Evolutionary conservation across 176 grass and related monocot genomes (phyloP).

Genomic region (Tillandsia leiboldiana): DNA sequence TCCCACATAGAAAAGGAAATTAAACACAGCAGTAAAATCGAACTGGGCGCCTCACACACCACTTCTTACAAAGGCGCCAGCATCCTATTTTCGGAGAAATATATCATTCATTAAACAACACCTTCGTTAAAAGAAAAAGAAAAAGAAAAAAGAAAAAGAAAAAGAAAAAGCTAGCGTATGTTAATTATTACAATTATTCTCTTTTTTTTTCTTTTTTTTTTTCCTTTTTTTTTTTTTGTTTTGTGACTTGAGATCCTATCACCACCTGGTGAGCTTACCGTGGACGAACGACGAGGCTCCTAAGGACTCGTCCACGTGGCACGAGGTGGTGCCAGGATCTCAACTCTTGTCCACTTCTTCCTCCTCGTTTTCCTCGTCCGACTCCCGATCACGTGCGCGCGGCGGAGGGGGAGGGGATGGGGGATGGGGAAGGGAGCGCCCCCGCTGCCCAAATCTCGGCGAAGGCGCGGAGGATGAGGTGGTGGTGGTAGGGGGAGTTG

Average conservation of each 20-base stretch:
- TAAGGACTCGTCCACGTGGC: neutral
- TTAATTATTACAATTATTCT: neutral
- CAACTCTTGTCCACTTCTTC: neutral
- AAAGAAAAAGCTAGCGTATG: neutral
- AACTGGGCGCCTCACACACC: no score
- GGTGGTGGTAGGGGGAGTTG: slow-evolving; percentile 82
- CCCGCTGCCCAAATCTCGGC: slow-evolving; percentile 60
- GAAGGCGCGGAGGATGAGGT: slow-evolving; percentile 90
- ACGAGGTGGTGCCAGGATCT: slow-evolving; percentile 86
- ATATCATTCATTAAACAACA: no score
- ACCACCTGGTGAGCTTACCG: slow-evolving; percentile 31
- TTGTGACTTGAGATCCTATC: slow-evolving; percentile 35
- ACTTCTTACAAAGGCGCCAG: no score
- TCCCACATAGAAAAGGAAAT: no score
- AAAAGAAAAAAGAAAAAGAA: neutral
- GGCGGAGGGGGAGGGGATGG: slow-evolving; percentile 2
- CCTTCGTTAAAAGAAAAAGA: no score
- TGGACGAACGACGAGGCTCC: neutral
- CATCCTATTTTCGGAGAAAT: no score
- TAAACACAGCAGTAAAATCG: no score
- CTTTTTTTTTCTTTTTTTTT: neutral
- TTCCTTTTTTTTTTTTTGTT: neutral
- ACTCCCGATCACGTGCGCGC: neutral
- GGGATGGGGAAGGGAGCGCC: slow-evolving; percentile 19
- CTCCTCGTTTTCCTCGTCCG: neutral